Conservation (phyloP, 2,329 filamentous ascomycete species). For the Claviceps digitariae region DNA sequence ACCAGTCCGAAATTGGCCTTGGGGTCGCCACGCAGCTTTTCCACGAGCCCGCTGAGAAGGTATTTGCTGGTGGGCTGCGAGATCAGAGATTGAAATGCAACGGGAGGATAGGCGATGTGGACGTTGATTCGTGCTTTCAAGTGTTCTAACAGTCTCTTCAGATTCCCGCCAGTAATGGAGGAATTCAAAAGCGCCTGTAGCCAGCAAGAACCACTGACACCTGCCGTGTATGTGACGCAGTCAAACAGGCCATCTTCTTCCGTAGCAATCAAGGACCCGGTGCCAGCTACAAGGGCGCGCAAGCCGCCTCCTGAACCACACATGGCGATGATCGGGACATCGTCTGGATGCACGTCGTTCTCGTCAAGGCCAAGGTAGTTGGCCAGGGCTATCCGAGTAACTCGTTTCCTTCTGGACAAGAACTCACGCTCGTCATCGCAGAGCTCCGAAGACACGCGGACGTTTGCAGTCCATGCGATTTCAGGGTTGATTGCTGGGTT, state of each 20-base stretch:
- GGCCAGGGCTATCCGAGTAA: constrained; percentile 61
- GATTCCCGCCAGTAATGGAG: constrained; percentile 54
- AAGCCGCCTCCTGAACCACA: constrained; percentile 89
- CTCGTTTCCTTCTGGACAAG: constrained; percentile 50
- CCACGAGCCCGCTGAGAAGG: constrained; percentile 73
- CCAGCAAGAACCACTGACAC: constrained; percentile 95
- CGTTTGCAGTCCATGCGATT: constrained; percentile 65
- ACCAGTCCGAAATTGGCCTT: constrained; percentile 74
- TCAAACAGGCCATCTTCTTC: constrained; percentile 84
- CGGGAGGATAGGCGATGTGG: constrained; percentile 86
- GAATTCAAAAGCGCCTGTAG: constrained; percentile 71
- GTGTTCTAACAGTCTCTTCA: constrained; percentile 64
- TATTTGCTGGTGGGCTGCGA: constrained; percentile 88
- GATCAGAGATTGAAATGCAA: constrained; percentile 67
- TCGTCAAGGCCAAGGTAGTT: constrained; percentile 69
- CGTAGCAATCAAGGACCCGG: constrained; percentile 73
- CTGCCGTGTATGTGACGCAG: constrained; percentile 87
- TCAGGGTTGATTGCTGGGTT: constrained; percentile 77
- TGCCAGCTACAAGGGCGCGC: constrained; percentile 77
- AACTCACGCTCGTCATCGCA: constrained; percentile 76
- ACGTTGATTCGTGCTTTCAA: constrained; percentile 72
- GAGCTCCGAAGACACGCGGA: constrained; percentile 68
- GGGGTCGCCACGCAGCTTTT: constrained; percentile 69
- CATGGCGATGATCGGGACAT: constrained; percentile 86
- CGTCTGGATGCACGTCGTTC: constrained; percentile 75